These are phyloP conservation scores for Ustilago crameri DNA, from an alignment of 1,284 basidiomycete genomes.

Conservation along the genomic window DNA sequence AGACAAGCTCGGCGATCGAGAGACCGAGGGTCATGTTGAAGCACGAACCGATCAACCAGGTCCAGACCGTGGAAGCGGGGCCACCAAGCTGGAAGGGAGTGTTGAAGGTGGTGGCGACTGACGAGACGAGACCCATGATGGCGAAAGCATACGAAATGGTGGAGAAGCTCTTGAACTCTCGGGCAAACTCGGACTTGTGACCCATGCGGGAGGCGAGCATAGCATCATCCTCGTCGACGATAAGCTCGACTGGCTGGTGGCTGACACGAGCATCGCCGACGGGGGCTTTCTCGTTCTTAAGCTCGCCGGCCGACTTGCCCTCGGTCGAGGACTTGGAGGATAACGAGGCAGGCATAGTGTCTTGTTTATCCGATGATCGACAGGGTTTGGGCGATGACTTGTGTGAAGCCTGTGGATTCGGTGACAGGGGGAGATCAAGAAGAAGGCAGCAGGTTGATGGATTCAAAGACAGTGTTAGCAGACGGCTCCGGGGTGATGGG, in stretches of 20 bases:
- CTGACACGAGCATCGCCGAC: conserved; percentile 35
- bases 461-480: conserved; percentile 8
- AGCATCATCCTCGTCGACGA: conserved; percentile 60
- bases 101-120: conserved; percentile 67
- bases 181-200: conserved; percentile 65
- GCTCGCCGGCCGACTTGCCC: conserved; percentile 10
- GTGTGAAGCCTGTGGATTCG: conserved; percentile 1
- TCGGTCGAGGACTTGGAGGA: conserved; percentile 39
- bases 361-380: background rate
- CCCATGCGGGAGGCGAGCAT: conserved; percentile 61
- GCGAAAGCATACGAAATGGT: conserved; percentile 67
- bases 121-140: conserved; percentile 67
- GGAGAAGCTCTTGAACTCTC: conserved; percentile 66
- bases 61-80: conserved; percentile 64
- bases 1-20: conserved; percentile 66
- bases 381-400: background rate
- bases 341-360: conserved; percentile 38
- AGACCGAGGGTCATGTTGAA: conserved; percentile 66
- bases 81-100: conserved; percentile 61
- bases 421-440: background rate
- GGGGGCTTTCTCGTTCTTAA: conserved; percentile 34
- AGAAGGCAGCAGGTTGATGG: background rate
- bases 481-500: conserved; percentile 9
- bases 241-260: conserved; percentile 42
- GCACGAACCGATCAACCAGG: conserved; percentile 65